Evolutionary conservation across 2,329 filamentous ascomycete genomes (phyloP).

Genomic region (Aspergillus neotritici): DNA sequence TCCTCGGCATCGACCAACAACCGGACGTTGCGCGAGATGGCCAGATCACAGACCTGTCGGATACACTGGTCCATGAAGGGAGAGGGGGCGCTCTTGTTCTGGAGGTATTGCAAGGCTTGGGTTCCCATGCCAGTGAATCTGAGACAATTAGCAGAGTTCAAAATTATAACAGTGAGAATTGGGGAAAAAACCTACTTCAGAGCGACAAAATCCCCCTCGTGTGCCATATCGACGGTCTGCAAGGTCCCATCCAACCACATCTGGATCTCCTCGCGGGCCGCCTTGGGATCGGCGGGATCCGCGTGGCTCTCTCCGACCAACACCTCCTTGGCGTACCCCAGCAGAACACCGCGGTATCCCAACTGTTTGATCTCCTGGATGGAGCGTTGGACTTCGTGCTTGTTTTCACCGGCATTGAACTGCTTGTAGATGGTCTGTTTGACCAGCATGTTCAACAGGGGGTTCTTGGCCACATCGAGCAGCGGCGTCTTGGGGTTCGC

Average conservation of each 20-base stretch:
- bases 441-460: conserved; percentile 40
- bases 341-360: conserved; percentile 50
- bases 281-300: conserved; percentile 25
- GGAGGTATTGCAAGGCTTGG: conserved; percentile 32
- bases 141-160: conserved; percentile 2
- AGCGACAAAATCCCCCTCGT: conserved; percentile 48
- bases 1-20: conserved; percentile 53
- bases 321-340: conserved; percentile 51
- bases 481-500: conserved; percentile 41
- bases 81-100: conserved; percentile 36
- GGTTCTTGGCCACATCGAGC: conserved; percentile 46
- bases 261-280: conserved; percentile 30
- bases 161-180: not conserved
- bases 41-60: conserved; percentile 40
- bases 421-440: conserved; percentile 51
- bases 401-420: conserved; percentile 52
- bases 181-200: conserved; percentile 41
- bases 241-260: conserved; percentile 51
- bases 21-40: conserved; percentile 39
- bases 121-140: conserved; percentile 48
- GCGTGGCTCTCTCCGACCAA: conserved; percentile 43
- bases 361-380: conserved; percentile 43
- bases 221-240: conserved; percentile 49
- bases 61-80: conserved; percentile 39
- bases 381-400: conserved; percentile 43